Evolutionary conservation across 768 basidiomycete genomes (phyloP), one percentile per base, ranked within the genome.

Genomic region (Xerocomellus amylosporus): DNA sequence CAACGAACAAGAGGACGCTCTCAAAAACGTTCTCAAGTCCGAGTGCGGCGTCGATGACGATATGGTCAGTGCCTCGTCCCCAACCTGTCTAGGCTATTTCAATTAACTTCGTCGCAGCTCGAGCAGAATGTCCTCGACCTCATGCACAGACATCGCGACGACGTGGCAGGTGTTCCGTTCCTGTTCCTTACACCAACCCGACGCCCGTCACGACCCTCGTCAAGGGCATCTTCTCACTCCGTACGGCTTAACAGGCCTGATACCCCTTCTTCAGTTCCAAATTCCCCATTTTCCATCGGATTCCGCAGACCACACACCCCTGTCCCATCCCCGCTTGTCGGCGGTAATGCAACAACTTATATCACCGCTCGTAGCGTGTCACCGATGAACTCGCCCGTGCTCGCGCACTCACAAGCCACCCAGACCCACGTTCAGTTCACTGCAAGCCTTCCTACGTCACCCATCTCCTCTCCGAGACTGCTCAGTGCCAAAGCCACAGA

Each of bases 111-210:
- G 55, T 55, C 47, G 6, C 62, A 91, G 88, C 75, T 93, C 58
- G 94, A 97, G 66, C 89, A 94, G 63, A 83, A 86, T 67, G 90
- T 94, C 54, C 77, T 98, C 19, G 93, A 96, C 66, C 81, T 97
- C 58, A 97, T 98, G 95, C 95, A 98, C 74, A 88, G 90, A 73
- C 90, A 94, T 70, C 80, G 84, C 57, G 93, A 96, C 79, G 87
- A 91, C 75, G 75, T 87, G 38, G 84, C 86, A 13, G 87, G 88
- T 19, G 86, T 90, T 7, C 89, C 90, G 0, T 93, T 93, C 67
- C 74, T 91, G 52, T 90, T 87, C 73, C 76, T 93, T 46, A 92
- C 88, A 5, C 87, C 88, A 20, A 88, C 85, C 31, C 79, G 86
- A 56, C 83, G 89, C 19, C 90, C 89, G 5, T 90, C 89, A 12